Evolutionary conservation across 495 filamentous ascomycete genomes (phyloP).

Genomic region (Penicillium taxi): DNA sequence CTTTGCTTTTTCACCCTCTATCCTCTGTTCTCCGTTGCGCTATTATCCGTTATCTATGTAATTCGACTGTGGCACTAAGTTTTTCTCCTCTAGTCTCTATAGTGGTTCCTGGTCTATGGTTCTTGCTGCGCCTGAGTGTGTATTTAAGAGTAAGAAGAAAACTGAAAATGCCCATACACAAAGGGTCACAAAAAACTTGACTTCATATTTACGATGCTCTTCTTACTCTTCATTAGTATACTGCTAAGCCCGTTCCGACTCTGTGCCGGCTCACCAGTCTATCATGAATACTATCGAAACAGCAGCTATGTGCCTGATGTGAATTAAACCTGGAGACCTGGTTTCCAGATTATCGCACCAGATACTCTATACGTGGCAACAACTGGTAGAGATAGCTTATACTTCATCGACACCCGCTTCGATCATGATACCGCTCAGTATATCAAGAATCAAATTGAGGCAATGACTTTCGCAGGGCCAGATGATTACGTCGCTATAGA

Average conservation of each 20-base stretch:
- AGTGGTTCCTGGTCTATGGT: neutral
- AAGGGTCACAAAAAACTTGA: neutral
- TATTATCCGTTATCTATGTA: neutral
- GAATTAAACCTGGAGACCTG: conserved; percentile 7
- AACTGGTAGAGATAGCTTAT: conserved; percentile 5
- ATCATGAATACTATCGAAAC: conserved; percentile 8
- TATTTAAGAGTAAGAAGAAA: conserved; percentile 1
- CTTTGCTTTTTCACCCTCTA: neutral
- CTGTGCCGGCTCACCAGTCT: conserved; percentile 1
- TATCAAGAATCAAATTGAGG: conserved; percentile 13
- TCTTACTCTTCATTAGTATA: conserved; percentile 2
- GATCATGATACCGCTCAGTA: conserved; percentile 11
- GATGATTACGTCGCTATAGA: conserved; percentile 12
- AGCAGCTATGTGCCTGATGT: conserved; percentile 8
- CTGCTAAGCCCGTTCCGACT: conserved; percentile 1
- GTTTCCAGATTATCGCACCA: conserved; percentile 12
- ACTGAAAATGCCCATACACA: neutral
- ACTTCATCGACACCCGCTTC: conserved; percentile 15
- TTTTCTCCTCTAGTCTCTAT: too few species aligned
- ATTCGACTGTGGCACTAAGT: neutral
- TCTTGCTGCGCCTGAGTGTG: neutral
- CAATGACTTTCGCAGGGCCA: conserved; percentile 2
- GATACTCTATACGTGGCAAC: conserved; percentile 15
- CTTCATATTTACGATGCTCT: neutral
- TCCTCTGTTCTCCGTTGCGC: neutral